Conservation (phyloP, 2,329 filamentous ascomycete species). For the Sporothrix humicola region DNA sequence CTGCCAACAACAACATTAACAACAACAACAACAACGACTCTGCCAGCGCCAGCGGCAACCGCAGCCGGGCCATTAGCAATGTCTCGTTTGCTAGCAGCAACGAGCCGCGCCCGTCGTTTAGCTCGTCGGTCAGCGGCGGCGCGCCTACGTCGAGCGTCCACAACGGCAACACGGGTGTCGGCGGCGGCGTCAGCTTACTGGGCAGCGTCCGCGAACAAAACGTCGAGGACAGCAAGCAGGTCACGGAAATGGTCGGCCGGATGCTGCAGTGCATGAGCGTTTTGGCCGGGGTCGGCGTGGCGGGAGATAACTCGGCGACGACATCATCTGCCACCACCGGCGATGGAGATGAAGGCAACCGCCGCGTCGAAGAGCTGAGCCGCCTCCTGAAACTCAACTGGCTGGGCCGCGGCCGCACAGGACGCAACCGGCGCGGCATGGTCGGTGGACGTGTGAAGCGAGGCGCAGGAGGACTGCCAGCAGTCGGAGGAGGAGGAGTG, state of each 20-base stretch:
- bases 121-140: constrained; percentile 44
- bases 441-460: constrained; percentile 70
- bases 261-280: constrained; percentile 98
- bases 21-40: constrained; percentile 49
- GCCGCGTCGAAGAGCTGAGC: constrained; percentile 80
- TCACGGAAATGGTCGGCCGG: constrained; percentile 91
- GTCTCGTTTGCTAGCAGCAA: constrained; percentile 68
- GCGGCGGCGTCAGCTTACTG: constrained; percentile 28
- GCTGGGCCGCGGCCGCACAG: constrained; percentile 88
- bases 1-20: constrained; percentile 45
- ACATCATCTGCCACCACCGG: constrained; percentile 49
- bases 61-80: constrained; percentile 85
- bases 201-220: constrained; percentile 61
- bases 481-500: background rate
- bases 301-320: background rate
- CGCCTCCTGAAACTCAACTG: constrained; percentile 95
- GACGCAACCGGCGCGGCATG: constrained; percentile 85
- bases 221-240: constrained; percentile 72
- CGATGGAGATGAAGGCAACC: constrained; percentile 72
- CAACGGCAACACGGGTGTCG: background rate
- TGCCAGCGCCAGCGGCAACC: constrained; percentile 58
- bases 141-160: constrained; percentile 40
- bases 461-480: constrained; percentile 42
- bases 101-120: constrained; percentile 51
- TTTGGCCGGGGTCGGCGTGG: constrained; percentile 67